A percentile compares a stretch with the other conserved stretches of the same genome.
Conservation (phyloP, 257 asterid genomes). For the Gardenia jasminoides region DNA sequence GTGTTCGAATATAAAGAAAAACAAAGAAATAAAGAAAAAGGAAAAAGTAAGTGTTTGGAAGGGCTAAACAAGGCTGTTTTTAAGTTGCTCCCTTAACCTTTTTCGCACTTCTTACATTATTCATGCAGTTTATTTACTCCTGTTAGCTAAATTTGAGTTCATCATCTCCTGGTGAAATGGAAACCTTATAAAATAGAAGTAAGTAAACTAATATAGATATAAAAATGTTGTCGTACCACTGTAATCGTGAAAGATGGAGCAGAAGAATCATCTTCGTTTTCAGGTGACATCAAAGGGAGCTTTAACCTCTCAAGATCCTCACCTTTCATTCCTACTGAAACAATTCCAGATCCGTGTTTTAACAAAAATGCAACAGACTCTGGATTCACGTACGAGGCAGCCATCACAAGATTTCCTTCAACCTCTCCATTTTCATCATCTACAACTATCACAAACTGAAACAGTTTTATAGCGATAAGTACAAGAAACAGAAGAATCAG, state of each 20-base stretch:
- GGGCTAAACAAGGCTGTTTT: not conserved
- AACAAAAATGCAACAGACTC: constrained; percentile 66
- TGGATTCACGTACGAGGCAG: constrained; percentile 48
- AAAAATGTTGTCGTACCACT: constrained; percentile 49
- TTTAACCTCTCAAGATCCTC: constrained; percentile 70
- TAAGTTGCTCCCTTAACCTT: no score
- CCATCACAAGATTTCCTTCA: constrained; percentile 88
- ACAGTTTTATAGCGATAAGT: constrained; percentile 23
- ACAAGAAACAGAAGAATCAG: not conserved
- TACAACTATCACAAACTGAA: constrained; percentile 78
- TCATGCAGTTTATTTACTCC: no score
- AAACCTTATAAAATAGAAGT: not conserved
- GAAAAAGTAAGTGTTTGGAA: not conserved
- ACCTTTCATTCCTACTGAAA: constrained; percentile 80
- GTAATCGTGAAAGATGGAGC: constrained; percentile 88
- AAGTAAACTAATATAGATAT: not conserved
- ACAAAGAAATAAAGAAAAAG: not conserved
- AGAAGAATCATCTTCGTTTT: constrained; percentile 61
- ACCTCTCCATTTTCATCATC: constrained; percentile 56
- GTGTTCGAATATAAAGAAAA: not conserved
- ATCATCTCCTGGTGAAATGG: not conserved
- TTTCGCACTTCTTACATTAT: no score
- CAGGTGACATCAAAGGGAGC: constrained; percentile 81
- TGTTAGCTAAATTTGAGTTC: not conserved
- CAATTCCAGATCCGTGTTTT: constrained; percentile 75